Base-by-base conservation (phyloP, 176 grass and related monocot species). In the Rhynchospora tenuis region DNA sequence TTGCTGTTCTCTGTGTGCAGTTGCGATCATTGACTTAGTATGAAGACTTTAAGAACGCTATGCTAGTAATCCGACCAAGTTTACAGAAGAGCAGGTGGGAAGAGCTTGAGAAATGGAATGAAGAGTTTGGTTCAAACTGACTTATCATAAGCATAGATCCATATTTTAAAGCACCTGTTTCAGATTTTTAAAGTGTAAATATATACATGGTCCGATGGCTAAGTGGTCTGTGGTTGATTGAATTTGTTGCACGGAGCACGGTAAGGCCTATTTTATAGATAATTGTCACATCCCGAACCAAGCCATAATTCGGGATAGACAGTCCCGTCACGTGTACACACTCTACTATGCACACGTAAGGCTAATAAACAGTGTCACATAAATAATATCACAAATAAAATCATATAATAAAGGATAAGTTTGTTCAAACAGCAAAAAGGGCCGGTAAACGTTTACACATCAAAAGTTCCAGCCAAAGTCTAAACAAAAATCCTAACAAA, bases 31-130 rank as follows among this genome's bases (percentile, higher is more conserved):
- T 98, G 78, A 95, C n/a, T n/a, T n/a, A 76, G 12, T 93, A 89
- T 1, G 80, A 87, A 20, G 96, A 95, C 67, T 95, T 98, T 83
- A 89, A 86, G 83, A 98, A 72, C 3, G 89, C 95, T 4, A 98
- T 91, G 91, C 4, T 47, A 6, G 88, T 89, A 24, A 98, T 95
- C 68, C 89, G 91, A 81, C 96, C 96, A 60, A 95, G 95, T 54
- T 87, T 98, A 59, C 95, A 91, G 79, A 95, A 93, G 92, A 90
- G 91, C 86, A 95, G 89, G 68, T 95, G 96, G 96, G 88, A 93
- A 29, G 96, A 95, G 45, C 85, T 98, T 26, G 88, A 95, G 89
- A 88, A 84, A 77, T 98, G 96, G 96, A 98, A 98, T 74, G 50
- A 87, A 38, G 88, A 98, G 27, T 98, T 98, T 22, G 96, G 96